Percentiles rank a stretch among this genome's conserved stretches.
phyloP scores from a whole-genome alignment of 352 stramenopile genomes.

The Globisporangium spiculum region DNA sequence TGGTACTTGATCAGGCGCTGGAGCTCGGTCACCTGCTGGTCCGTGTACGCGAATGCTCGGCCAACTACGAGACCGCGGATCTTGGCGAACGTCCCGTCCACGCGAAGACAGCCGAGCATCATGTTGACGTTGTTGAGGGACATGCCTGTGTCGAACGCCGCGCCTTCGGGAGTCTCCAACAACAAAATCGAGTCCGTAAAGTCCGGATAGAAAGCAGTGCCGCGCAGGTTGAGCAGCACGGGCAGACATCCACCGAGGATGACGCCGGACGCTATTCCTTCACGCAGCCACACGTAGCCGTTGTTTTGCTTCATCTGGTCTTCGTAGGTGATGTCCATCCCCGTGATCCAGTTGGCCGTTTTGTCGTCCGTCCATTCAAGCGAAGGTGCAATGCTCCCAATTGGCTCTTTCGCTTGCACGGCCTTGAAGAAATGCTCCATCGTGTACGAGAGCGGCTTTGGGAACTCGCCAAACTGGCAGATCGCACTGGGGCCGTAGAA shows the following conservation, averaged over 20 bases:
- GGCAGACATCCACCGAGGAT: slow-evolving; percentile 60
- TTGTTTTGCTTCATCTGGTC: slow-evolving; percentile 43
- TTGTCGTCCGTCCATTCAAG: slow-evolving; percentile 62
- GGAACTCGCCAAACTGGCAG: slow-evolving; percentile 61
- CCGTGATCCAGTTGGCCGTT: slow-evolving; percentile 54
- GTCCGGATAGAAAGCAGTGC: slow-evolving; percentile 45
- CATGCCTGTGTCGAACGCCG: slow-evolving; percentile 57
- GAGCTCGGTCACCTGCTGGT: slow-evolving; percentile 38
- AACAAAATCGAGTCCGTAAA: slow-evolving; percentile 42
- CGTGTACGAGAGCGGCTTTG: slow-evolving; percentile 41
- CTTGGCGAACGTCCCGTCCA: slow-evolving; percentile 45
- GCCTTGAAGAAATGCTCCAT: slow-evolving; percentile 38
- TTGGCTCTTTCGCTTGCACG: slow-evolving; percentile 18
- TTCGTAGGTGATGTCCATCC: slow-evolving; percentile 36
- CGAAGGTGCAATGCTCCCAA: slow-evolving; percentile 36
- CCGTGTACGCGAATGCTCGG: slow-evolving; percentile 41
- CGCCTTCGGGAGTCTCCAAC: slow-evolving; percentile 47
- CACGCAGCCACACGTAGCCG: slow-evolving; percentile 43
- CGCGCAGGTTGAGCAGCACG: slow-evolving; percentile 50
- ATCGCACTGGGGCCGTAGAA: slow-evolving; percentile 65
- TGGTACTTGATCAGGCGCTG: slow-evolving; percentile 50
- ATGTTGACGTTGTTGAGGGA: slow-evolving; percentile 41
- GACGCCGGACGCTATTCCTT: slow-evolving; percentile 24
- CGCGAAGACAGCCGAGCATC: slow-evolving; percentile 40
- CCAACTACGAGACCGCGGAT: slow-evolving; percentile 53